A percentile compares a stretch with the other conserved stretches of the same genome.
Conservation (phyloP, 2,329 filamentous ascomycete genomes). For the Apiospora rasikravindrae region DNA sequence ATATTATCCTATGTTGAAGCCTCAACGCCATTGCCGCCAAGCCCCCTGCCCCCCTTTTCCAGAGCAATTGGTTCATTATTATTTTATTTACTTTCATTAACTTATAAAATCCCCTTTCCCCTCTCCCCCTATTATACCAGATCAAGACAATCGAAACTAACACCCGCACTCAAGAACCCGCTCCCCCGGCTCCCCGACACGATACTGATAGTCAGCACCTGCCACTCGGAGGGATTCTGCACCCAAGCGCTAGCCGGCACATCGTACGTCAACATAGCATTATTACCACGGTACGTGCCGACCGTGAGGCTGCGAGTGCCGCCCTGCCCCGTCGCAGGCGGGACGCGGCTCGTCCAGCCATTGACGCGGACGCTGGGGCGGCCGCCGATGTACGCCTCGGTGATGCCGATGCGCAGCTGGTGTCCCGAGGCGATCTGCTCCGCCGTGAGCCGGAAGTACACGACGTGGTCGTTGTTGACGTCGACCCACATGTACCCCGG, state of each 20-base stretch:
- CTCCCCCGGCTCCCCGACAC: slow-evolving; percentile 36
- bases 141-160: slow-evolving; percentile 38
- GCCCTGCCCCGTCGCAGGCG: slow-evolving; percentile 36
- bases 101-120: not conserved
- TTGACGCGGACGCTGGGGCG: slow-evolving; percentile 40
- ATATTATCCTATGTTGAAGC: too few species aligned
- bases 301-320: slow-evolving; percentile 40
- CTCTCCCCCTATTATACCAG: slow-evolving; percentile 27
- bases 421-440: slow-evolving; percentile 36
- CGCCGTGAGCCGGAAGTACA: slow-evolving; percentile 44
- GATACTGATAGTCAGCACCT: slow-evolving; percentile 37
- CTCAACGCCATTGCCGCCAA: too few species aligned
- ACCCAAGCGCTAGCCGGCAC: slow-evolving; percentile 36
- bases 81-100: not conserved
- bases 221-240: slow-evolving; percentile 35
- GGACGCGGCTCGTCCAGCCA: slow-evolving; percentile 34
- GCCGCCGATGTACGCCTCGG: slow-evolving; percentile 38
- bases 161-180: slow-evolving; percentile 35
- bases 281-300: slow-evolving; percentile 41
- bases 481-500: slow-evolving; percentile 49
- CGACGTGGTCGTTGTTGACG: slow-evolving; percentile 46
- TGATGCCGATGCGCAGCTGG: slow-evolving; percentile 39
- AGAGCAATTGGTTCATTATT: too few species aligned
- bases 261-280: slow-evolving; percentile 35
- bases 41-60: too few species aligned